Evolutionary conservation across 768 basidiomycete species (phyloP).

Genomic region (Russula abietina): DNA sequence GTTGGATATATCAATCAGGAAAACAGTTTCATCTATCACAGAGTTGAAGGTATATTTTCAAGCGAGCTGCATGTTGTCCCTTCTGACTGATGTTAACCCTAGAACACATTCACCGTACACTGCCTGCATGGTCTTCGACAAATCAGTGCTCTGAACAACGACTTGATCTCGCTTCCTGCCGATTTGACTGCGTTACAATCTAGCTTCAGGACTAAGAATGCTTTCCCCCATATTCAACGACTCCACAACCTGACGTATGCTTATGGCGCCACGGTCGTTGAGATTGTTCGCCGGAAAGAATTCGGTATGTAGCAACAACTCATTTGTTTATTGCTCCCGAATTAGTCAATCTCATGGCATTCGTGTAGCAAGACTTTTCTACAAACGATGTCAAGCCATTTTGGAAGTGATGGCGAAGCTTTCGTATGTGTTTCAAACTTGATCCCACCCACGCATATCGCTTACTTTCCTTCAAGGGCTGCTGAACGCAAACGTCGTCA

Average conservation of each 20-base stretch:
- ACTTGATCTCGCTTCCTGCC: conserved; percentile 68
- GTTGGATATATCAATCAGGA: conserved; percentile 20
- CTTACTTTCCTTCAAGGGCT: conserved; percentile 38
- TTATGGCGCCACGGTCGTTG: conserved; percentile 85
- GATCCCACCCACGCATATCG: background rate
- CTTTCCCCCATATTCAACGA: conserved; percentile 86
- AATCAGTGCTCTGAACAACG: conserved; percentile 76
- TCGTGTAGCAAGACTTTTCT: conserved; percentile 65
- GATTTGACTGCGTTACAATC: conserved; percentile 59
- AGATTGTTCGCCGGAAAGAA: conserved; percentile 86
- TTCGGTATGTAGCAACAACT: conserved; percentile 51
- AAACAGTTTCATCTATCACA: conserved; percentile 13
- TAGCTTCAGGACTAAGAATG: conserved; percentile 67
- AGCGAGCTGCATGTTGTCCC: background rate
- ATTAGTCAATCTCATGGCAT: background rate
- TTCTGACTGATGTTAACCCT: conserved; percentile 8
- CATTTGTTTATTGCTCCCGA: background rate
- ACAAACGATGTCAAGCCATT: conserved; percentile 72
- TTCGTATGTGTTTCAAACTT: conserved; percentile 48
- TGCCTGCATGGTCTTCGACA: conserved; percentile 61
- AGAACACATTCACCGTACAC: conserved; percentile 72
- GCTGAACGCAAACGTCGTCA: conserved; percentile 78
- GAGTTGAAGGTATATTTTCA: conserved; percentile 20
- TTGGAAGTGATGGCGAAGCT: conserved; percentile 84
- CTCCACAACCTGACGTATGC: conserved; percentile 88